Base-by-base conservation (phyloP, 108 stramenopile species). In the Pseudonitzschia pungens region DNA sequence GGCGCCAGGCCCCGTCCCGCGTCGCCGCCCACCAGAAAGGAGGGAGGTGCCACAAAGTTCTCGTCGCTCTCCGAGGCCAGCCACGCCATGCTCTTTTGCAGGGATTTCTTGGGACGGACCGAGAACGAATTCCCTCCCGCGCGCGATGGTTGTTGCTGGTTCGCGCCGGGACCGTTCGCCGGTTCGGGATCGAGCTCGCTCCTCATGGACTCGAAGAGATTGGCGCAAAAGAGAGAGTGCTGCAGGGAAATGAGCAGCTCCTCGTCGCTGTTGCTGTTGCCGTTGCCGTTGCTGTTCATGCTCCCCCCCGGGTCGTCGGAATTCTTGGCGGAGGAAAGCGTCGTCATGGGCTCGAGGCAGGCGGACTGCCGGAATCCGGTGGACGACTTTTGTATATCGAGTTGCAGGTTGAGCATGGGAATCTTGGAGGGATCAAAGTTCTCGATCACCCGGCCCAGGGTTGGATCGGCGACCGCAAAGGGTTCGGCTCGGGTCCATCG, bases 221-320 rank as follows among this genome's bases (percentile, higher is more conserved):
- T 86, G n/a, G 93, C 90, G 71, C 93, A 94, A 68, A 91, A 91
- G 40, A 94, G 66, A 15, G 93, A 94, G 76, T 94, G 93, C 58
- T 94, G 93, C 57, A 94, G 81, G 29, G 89, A 77, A 64, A 86
- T 81, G 54, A 94, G 79, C 16, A 92, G 76, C 7, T 79, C 75
- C 69, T 91, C 90, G 67, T 94, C 93, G n/a, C 50, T 66, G 16
- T 62, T 62, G 29, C 40, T 10, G n/a, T n/a, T 2, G 45, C 45
- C 14, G 45, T 11, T 48, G 45, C 18, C 45, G 45, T 48, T 48
- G 45, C 10, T 48, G 28, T 58, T 32, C 8, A 20, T 58, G 10
- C 22, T 18, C 14, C 24, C 32, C 11, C 7, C 29, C 16, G 2
- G 14, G 2, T 4, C 14, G 5, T 14, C 45, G 45, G 66, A 5